Conservation (phyloP, 176 grass and related monocot species). For the Olyra latifolia region DNA sequence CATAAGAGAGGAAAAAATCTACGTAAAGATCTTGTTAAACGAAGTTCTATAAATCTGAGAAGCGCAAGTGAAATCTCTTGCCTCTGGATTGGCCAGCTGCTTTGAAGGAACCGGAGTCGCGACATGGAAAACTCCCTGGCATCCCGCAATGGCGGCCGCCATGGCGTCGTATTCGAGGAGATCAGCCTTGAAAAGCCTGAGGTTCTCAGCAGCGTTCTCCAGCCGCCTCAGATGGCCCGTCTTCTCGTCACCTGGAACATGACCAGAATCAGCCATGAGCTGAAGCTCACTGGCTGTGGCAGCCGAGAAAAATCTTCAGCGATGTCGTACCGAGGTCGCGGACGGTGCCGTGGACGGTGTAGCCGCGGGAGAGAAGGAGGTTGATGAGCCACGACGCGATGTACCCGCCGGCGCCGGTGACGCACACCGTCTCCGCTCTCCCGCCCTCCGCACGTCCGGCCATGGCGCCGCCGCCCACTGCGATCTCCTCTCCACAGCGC, state of each 20-base stretch:
- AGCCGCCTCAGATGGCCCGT: constrained; percentile 41
- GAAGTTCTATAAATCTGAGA: too few relatives aligned
- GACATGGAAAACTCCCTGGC: constrained; percentile 62
- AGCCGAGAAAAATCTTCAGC: too few relatives aligned
- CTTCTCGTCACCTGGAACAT: constrained; percentile 42
- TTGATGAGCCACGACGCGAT: constrained; percentile 65
- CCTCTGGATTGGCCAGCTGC: constrained; percentile 28
- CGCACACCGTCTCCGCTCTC: constrained; percentile 43
- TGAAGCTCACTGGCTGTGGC: too few relatives aligned
- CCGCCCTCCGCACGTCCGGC: background rate
- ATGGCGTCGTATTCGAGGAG: constrained; percentile 33
- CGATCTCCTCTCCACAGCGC: background rate
- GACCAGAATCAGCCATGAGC: background rate
- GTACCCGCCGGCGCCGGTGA: constrained; percentile 58
- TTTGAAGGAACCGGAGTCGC: constrained; percentile 43
- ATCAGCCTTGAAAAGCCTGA: constrained; percentile 54
- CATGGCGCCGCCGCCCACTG: constrained; percentile 10
- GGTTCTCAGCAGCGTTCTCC: constrained; percentile 22
- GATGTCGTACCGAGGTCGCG: constrained; percentile 45
- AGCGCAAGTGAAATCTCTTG: too few relatives aligned
- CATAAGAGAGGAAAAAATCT: too few relatives aligned
- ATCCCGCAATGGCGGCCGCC: constrained; percentile 30
- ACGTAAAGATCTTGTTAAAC: too few relatives aligned
- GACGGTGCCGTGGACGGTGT: constrained; percentile 60
- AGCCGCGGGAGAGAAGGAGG: constrained; percentile 60